Evolutionary conservation across 2,329 filamentous ascomycete genomes (phyloP), one percentile per base, ranked within the genome.

Genomic region (Paecilomyces sp.): DNA sequence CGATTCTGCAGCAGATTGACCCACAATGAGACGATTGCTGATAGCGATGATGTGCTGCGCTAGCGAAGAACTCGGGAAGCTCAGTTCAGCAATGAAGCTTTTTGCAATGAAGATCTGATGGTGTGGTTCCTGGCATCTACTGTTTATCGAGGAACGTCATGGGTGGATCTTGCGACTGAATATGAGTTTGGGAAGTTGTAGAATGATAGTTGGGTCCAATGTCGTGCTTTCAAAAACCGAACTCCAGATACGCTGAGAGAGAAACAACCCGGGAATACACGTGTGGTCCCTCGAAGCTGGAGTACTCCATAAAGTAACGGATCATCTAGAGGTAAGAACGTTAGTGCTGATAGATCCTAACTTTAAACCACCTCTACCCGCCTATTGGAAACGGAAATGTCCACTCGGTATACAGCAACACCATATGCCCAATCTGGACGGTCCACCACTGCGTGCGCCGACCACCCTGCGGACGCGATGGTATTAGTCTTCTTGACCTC

Each of bases 1-100:
- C 13, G 3, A 53, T 13, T 28, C 22, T 13, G 24, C 51, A 53
- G 15, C 41, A 47, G 22, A 15, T 22, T 6, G 24, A n/a, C 56
- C 61, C 60, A 41, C 56, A 56, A 55, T 63, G 61, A 58, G 59
- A 61, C 51, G 58, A 63, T 63, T 22, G 25, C 33, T 3, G 18
- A 53, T 59, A 30, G 33, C 53, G 50, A 63, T 63, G 61, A 58
- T 60, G 61, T 63, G 61, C 59, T 61, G 25, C 51, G 12, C 24
- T 53, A 54, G 36, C 13, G 31, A 36, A 3, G 31, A 33, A 12
- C 6, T 33, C 31, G 11, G 8, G 33, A 22, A 13, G 53, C 50
- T 62, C 31, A 56, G 22, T 53, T 13, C 6, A 18, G n/a, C 13
- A 7, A 28, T 53, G 24, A 53, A 28, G 51, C 51, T 28, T 13